phyloP scores from a whole-genome alignment of 352 stramenopile species.

The Aphanomyces invadans region DNA sequence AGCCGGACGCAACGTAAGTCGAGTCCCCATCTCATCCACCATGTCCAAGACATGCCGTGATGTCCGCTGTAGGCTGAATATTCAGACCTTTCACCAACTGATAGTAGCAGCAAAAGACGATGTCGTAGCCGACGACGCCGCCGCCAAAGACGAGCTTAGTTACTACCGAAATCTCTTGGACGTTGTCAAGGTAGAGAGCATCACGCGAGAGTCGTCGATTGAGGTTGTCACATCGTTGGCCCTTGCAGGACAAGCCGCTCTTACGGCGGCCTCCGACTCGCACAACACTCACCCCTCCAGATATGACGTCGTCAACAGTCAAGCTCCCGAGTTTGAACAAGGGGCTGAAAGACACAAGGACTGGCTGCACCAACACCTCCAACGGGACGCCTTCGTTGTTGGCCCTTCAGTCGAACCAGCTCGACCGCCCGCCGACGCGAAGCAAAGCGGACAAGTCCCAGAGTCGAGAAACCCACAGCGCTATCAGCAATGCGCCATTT shows the following conservation, averaged over 20 bases:
- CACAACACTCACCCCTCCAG: background rate
- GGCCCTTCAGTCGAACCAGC: conserved; percentile 17
- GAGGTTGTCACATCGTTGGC: no score
- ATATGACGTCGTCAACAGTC: background rate
- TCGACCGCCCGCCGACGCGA: conserved; percentile 8
- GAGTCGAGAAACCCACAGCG: no score
- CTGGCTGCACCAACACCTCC: background rate
- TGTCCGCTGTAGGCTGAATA: background rate
- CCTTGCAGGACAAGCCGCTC: background rate
- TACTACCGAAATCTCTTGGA: conserved; percentile 22
- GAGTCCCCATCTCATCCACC: no score
- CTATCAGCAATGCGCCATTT: no score
- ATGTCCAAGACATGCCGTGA: no score
- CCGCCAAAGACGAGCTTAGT: conserved; percentile 17
- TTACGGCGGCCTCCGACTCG: background rate
- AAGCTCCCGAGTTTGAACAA: conserved; percentile 18
- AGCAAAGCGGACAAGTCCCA: background rate
- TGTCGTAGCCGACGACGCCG: conserved; percentile 4
- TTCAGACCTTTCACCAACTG: conserved; percentile 16
- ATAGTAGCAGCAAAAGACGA: conserved; percentile 18
- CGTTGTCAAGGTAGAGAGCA: background rate
- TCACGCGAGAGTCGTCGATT: background rate
- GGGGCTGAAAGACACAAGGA: background rate
- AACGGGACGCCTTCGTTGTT: no score
- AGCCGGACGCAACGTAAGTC: background rate